Conservation (phyloP, 129 eudicot genomes). For the Pulicaria dysenterica region DNA sequence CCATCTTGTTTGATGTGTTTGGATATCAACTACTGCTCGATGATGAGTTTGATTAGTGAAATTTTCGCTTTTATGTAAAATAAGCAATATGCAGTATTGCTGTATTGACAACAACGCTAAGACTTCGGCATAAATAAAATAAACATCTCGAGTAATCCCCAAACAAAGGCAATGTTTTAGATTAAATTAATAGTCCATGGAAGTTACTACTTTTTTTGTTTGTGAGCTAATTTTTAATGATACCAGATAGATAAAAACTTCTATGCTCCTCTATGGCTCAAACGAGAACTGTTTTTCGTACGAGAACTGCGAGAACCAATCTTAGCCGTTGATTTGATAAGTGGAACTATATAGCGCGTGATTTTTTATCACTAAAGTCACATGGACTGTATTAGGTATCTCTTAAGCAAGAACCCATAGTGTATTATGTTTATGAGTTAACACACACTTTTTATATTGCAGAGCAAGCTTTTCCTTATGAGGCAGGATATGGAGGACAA, state of each 20-base stretch:
- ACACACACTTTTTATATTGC: constrained; percentile 33
- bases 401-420: neutral
- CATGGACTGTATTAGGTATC: neutral
- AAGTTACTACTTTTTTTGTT: constrained; percentile 3
- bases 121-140: neutral
- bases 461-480: constrained; percentile 52
- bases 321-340: too few relatives aligned
- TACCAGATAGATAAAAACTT: neutral
- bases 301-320: too few relatives aligned
- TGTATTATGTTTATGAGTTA: constrained; percentile 16
- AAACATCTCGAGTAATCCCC: neutral
- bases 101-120: neutral
- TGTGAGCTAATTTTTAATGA: constrained; percentile 3
- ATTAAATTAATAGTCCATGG: neutral
- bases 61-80: neutral
- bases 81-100: neutral
- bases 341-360: too few relatives aligned
- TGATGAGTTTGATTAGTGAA: constrained; percentile 8
- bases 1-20: neutral
- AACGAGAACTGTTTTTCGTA: too few relatives aligned
- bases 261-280: neutral
- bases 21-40: neutral
- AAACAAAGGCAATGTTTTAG: neutral
- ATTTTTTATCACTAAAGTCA: constrained; percentile 14
- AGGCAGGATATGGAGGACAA: constrained; percentile 54